Base-by-base conservation (phyloP, 805 yeast species). In the Saccharomycodes ludwigii region DNA sequence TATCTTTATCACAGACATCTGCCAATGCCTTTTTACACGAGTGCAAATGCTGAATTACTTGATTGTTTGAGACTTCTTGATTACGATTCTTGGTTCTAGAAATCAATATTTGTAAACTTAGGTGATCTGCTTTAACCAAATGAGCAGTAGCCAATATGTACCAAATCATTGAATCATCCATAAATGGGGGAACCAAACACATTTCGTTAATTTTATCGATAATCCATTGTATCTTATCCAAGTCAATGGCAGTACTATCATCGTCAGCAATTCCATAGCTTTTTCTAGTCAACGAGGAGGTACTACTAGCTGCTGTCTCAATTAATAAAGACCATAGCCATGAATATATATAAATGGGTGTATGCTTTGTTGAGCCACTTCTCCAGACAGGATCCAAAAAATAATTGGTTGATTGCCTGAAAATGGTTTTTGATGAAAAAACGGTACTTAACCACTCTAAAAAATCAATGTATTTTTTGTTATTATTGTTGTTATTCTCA, bases 91-190 rank as follows among this genome's bases (percentile, higher is more conserved):
- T n/a, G n/a, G n/a, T n/a, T n/a, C n/a, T n/a, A n/a, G n/a, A n/a
- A n/a, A n/a, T n/a, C n/a, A n/a, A n/a, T n/a, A 44, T 40, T 14
- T 34, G 38, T 6, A 20, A 21, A 2, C 51, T 43, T 13, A 50
- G 35, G 3, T 36, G 28, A 30, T 48, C 50, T 5, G 53, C 55
- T 24, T 40, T 43, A 1, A 47, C 39, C 29, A 50, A 21, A 37
- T 51, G 52, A 18, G 51, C 43, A 16, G 46, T 30, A 4, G 47
- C 47, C 24, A 34, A 44, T 6, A 53, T 46, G 28, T 45, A 52
- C 55, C 55, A 50, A 12, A 53, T 33, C 34, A 50, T 50, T 3
- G 51, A 37, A 22, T 48, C 55, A 28, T 53, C 58, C 48, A 50
- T 50, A 31, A 40, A 53, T 17, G 58, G 57, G 8, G 58, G 58